Base-by-base conservation (phyloP, 371 early-diverging fungal species). In the Mortierella sp. region DNA sequence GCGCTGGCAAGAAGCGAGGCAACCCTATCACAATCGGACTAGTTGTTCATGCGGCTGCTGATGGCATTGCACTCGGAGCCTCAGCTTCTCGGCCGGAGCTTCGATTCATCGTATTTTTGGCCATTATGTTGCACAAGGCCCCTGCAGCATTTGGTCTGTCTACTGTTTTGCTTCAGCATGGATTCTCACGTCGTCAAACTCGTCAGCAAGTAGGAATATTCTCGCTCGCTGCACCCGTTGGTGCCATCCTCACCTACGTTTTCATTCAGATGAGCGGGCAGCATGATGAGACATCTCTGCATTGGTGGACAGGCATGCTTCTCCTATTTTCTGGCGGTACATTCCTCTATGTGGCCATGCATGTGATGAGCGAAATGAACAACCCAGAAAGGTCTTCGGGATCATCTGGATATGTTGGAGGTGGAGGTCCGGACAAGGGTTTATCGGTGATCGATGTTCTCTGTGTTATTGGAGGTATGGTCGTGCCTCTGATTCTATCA, bases 101-200 rank as follows among this genome's bases (percentile, higher is more conserved):
- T 3, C 95, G 94, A 22, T 85, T 96, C 63, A 91, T 97, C 9
- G 94, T 98, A 6, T 98, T 97, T 74, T 69, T 97, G 36, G 98
- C 98, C n/a, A 95, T 98, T 69, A 92, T 97, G 90, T 88, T 98
- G 38, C 98, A 98, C 89, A 98, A 98, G 83, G 97, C 96, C 2
- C 98, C 98, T 4, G 92, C 96, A 2, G 96, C 98, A 0, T 96
- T 98, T 86, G 98, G 96, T 0, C 88, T 97, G 11, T 88, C 94
- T 15, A 94, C 96, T 2, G 92, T 95, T 16, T 85, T 98, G 32
- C 84, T 97, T 67, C 88, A 89, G 66, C 92, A 90, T 60, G 95
- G 96, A 11, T 84, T 89, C 69, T 78, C 92, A 1, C 84, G 92
- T 45, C 83, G 88, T 11, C 85, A 85, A 48, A 89, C 97, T 19